phyloP scores from a whole-genome alignment of 2,329 filamentous ascomycete species.

The Metarhizium album region DNA sequence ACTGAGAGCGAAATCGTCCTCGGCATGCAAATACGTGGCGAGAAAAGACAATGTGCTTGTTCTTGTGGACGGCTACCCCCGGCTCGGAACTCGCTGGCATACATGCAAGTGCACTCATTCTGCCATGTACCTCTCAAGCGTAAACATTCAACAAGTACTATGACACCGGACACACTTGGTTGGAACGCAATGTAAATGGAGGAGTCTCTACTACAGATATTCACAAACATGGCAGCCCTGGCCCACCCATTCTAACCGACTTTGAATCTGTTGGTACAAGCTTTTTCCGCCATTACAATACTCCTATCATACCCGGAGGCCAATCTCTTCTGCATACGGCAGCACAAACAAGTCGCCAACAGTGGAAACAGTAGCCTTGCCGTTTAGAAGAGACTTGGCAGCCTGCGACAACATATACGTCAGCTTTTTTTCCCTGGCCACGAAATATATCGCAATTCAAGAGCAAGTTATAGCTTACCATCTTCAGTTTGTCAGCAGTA shows the following conservation, averaged over 20 bases:
- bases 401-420: slow-evolving; percentile 40
- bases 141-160: not conserved
- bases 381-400: slow-evolving; percentile 77
- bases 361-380: slow-evolving; percentile 78
- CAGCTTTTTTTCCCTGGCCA: slow-evolving; percentile 11
- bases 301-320: slow-evolving; percentile 73
- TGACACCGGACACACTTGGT: not conserved
- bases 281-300: slow-evolving; percentile 17
- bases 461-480: slow-evolving; percentile 45
- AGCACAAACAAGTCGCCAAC: slow-evolving; percentile 88
- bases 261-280: slow-evolving; percentile 32
- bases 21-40: not conserved
- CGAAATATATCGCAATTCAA: not conserved
- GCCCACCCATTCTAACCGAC: slow-evolving; percentile 27
- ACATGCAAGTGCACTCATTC: not conserved
- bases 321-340: slow-evolving; percentile 89
- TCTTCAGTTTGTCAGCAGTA: slow-evolving; percentile 73
- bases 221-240: slow-evolving; percentile 27
- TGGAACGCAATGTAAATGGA: slow-evolving; percentile 16
- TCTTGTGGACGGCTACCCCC: not conserved
- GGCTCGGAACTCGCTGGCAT: not conserved
- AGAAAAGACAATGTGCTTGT: not conserved
- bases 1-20: not conserved
- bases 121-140: not conserved
- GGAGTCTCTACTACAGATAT: slow-evolving; percentile 34